Percentiles rank a stretch among this genome's conserved stretches.
These are phyloP conservation scores for Croton laevigatus DNA, from an alignment of 441 rosid species.

Conservation along the genomic window DNA sequence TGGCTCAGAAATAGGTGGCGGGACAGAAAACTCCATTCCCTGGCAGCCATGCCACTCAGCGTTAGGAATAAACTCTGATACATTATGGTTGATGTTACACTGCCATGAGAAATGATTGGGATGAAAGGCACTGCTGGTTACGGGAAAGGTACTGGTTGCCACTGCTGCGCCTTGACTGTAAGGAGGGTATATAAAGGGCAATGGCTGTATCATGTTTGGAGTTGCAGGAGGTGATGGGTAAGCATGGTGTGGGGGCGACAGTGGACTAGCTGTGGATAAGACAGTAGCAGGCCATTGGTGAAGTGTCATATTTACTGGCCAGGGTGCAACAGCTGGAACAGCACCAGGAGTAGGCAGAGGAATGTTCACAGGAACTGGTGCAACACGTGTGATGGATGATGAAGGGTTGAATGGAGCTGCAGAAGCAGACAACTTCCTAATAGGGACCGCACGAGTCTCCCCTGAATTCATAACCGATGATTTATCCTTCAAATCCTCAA, in stretches of 20 bases:
- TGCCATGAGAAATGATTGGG: slow-evolving; percentile 94
- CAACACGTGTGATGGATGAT: slow-evolving; percentile 55
- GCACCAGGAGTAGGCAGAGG: slow-evolving; percentile 51
- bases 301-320: slow-evolving; percentile 87
- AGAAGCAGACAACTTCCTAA: slow-evolving; percentile 88
- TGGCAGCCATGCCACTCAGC: slow-evolving; percentile 79
- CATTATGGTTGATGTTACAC: slow-evolving; percentile 55
- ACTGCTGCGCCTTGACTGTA: slow-evolving; percentile 64
- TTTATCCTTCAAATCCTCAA: slow-evolving; percentile 66
- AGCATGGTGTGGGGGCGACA: slow-evolving; percentile 60
- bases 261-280: slow-evolving; percentile 43
- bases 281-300: slow-evolving; percentile 66
- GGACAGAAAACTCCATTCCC: slow-evolving; percentile 63
- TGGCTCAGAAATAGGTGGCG: slow-evolving; percentile 67
- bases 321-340: slow-evolving; percentile 59
- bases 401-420: slow-evolving; percentile 96
- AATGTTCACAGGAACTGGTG: slow-evolving; percentile 61
- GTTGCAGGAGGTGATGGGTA: slow-evolving; percentile 91
- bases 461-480: slow-evolving; percentile 38
- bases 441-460: slow-evolving; percentile 50
- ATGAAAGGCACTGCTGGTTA: slow-evolving; percentile 71
- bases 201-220: slow-evolving; percentile 84
- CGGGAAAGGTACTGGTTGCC: slow-evolving; percentile 73
- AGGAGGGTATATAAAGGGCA: slow-evolving; percentile 86
- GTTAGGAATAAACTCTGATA: slow-evolving; percentile 67